Evolutionary conservation across 148 eudicot genomes (phyloP), one percentile per base, ranked within the genome.

Genomic region (Vaccinium darrowii): DNA sequence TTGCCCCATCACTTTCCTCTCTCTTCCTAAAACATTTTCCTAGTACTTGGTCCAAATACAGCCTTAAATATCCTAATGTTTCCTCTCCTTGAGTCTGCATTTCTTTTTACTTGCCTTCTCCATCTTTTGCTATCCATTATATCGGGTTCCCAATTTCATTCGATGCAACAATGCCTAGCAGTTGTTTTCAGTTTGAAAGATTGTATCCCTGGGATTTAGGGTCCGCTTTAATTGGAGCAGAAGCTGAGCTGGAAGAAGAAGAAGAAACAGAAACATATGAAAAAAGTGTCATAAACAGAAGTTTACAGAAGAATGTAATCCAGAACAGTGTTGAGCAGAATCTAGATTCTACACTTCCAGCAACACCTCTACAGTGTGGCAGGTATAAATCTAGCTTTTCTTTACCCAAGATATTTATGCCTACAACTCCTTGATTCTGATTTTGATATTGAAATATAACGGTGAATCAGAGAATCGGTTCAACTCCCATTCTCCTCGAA

Each of bases 161-260:
- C 54, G 4, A 53, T 83, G 74, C 58, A 43, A 36, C 27, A 19
- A 8, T 51, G 50, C 57, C 27, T 67, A 11, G 19, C 8, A 25
- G 49, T 36, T 33, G 71, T 73, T 63, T 54, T 57, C 60, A 71
- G 52, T 81, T 63, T 80, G 69, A 53, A 23, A 63, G 5, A 39
- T 7, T 82, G 62, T 57, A 63, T 39, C 33, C 33, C 23, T 81
- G 54, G 72, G 62, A 71, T 57, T 62, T 82, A 91, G 92, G 95
- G 47, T 89, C 92, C 57, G 72, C 77, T 78, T 85, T 57, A 74
- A 74, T 78, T 65, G 91, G 88, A 84, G 81, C 89, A 53, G 96
- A 95, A 82, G 81, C 67, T 78, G 98, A 95, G 81, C 52, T 85
- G 39, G 96, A 87, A 80, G 96, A 92, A 83, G 95, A 92, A 63